phyloP scores from a whole-genome alignment of 371 early-diverging fungal species.

The Circinella umbellata region DNA sequence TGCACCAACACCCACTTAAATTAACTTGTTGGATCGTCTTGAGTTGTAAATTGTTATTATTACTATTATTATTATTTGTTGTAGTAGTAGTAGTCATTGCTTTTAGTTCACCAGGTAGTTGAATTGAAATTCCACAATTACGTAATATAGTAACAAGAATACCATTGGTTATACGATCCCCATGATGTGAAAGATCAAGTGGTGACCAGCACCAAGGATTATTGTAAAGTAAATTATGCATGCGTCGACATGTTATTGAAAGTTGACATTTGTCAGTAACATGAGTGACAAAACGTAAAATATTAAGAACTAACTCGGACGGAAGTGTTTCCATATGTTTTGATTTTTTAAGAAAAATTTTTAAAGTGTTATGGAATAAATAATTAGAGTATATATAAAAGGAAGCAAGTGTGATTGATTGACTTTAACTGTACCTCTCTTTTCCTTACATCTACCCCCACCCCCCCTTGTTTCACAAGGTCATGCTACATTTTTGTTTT shows the following conservation, averaged over 20 bases:
- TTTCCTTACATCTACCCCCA: too few relatives aligned
- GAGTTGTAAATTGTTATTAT: not conserved
- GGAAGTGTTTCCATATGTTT: constrained; percentile 22
- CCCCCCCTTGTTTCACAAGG: not conserved
- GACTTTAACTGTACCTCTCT: too few relatives aligned
- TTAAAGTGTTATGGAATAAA: not conserved
- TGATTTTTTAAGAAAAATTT: too few relatives aligned
- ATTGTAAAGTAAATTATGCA: constrained; percentile 23
- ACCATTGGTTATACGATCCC: constrained; percentile 23
- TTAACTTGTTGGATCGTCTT: constrained; percentile 17
- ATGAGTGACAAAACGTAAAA: constrained; percentile 17
- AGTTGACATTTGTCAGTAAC: constrained; percentile 41
- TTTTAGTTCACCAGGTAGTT: not conserved
- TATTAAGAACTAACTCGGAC: constrained; percentile 20
- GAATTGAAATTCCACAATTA: constrained; percentile 23
- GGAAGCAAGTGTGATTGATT: not conserved
- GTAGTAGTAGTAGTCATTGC: not conserved
- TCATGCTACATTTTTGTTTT: too few relatives aligned
- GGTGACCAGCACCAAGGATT: constrained; percentile 41
- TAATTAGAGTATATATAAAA: constrained; percentile 2
- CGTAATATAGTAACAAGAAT: constrained; percentile 31
- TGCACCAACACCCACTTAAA: constrained; percentile 40
- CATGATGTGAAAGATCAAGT: constrained; percentile 38
- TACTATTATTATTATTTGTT: not conserved
- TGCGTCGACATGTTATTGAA: constrained; percentile 24